Conservation (phyloP, 306 rosid genomes). For the Gastrolobium bilobum region DNA sequence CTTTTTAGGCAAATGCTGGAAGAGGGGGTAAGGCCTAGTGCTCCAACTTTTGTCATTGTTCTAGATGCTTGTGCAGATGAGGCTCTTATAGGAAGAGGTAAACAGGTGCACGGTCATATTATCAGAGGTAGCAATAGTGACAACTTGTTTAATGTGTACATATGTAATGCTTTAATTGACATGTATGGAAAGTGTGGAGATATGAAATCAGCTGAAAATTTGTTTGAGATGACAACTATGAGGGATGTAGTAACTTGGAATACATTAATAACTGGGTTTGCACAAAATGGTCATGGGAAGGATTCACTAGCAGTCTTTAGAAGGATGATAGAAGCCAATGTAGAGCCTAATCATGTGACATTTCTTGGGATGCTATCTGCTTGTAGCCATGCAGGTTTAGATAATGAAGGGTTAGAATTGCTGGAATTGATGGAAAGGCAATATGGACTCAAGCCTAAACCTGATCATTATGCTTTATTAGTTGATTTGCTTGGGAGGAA, state of each 20-base stretch:
- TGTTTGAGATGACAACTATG: conserved; percentile 54
- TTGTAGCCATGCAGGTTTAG: conserved; percentile 71
- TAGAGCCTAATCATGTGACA: conserved; percentile 69
- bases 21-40: conserved; percentile 53
- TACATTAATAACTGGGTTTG: conserved; percentile 63
- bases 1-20: conserved; percentile 59
- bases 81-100: conserved; percentile 63
- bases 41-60: conserved; percentile 62
- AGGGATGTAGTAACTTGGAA: conserved; percentile 69
- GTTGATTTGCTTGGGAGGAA: conserved; percentile 75
- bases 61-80: conserved; percentile 67
- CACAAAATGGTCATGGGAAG: conserved; percentile 67
- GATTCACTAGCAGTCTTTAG: conserved; percentile 57
- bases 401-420: conserved; percentile 58
- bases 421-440: conserved; percentile 60
- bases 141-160: conserved; percentile 53
- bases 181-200: conserved; percentile 73
- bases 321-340: conserved; percentile 65
- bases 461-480: conserved; percentile 67
- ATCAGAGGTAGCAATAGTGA: conserved; percentile 48
- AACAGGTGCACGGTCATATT: conserved; percentile 64
- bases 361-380: conserved; percentile 69
- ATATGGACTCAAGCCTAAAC: conserved; percentile 55
- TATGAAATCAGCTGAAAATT: conserved; percentile 61
- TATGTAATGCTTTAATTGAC: conserved; percentile 67